Base-by-base conservation (phyloP, 163 green algal genomes). In the Botryococcus braunii region DNA sequence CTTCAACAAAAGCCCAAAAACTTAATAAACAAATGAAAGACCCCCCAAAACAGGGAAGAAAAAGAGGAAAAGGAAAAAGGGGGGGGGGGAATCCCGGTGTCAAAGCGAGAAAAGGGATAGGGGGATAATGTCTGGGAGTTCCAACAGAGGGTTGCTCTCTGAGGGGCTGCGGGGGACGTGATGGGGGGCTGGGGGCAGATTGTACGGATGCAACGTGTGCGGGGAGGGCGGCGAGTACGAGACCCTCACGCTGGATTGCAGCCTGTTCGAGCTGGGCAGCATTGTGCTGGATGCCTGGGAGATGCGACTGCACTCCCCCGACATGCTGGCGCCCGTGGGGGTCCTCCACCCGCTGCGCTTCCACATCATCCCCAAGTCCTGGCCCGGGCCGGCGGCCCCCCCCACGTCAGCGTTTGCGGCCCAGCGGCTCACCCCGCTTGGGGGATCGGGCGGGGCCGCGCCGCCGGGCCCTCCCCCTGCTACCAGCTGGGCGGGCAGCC, bases 201-300 rank as follows among this genome's bases (percentile, higher is more conserved):
- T 71, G 27, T 98, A 89, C 69, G 92, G 91, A 56, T 88, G 75
- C 70, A 96, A 97, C 72, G 82, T 94, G 47, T 97, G 93, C 74
- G 94, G 94, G 0, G 94, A 99, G 79, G 94, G 94, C 7, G 94
- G 94, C 1, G 94, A 99, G 83, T 99, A 96, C 66, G 94, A 99
- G 79, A 97, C 83, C 9, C 76, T 99, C 1, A 90, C 84, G 2
- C 80, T 99, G 34, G 92, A 98, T 82, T 95, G 85, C 78, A 86
- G 93, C 0, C 49, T 96, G 23, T 98, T 97, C 77, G 73, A 47
- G 5, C 69, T 71, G 27, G 89, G 71, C 0, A 48, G 77, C 34
- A 93, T 97, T 46, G 79, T 86, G 63, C 72, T 97, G 50, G 85
- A 95, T 37, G 38, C 73, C 11, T 90, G 61, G 70, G 69, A 89